phyloP scores from a whole-genome alignment of 2,329 filamentous ascomycete species.

The Colletotrichum liriopes region DNA sequence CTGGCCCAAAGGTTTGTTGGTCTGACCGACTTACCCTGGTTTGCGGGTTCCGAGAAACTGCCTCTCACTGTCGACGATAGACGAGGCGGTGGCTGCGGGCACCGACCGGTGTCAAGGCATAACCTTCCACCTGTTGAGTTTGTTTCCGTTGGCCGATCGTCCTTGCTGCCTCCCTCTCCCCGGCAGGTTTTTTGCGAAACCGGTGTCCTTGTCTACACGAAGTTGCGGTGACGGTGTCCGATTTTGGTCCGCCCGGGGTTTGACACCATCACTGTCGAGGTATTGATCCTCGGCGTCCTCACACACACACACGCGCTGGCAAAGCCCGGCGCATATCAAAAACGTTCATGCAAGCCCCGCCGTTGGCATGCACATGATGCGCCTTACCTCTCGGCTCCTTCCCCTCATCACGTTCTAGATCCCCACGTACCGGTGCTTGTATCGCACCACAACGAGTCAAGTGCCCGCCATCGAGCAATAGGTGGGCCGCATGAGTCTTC shows the following conservation, averaged over 20 bases:
- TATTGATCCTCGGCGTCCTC: slow-evolving; percentile 26
- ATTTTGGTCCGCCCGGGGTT: slow-evolving; percentile 29
- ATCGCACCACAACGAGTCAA: slow-evolving; percentile 38
- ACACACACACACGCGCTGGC: slow-evolving; percentile 17
- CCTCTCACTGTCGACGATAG: slow-evolving; percentile 6
- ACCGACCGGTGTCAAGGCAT: slow-evolving; percentile 1
- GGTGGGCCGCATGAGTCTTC: slow-evolving; percentile 22
- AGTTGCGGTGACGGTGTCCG: slow-evolving; percentile 30
- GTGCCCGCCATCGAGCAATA: slow-evolving; percentile 31
- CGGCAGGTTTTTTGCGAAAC: slow-evolving; percentile 5
- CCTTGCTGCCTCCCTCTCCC: slow-evolving; percentile 15
- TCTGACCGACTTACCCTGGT: not conserved
- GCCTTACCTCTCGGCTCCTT: slow-evolving; percentile 20
- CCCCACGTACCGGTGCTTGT: slow-evolving; percentile 22
- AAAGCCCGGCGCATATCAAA: slow-evolving; percentile 27
- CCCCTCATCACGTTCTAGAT: slow-evolving; percentile 32
- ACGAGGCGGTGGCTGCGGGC: slow-evolving; percentile 5
- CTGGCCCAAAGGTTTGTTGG: not conserved
- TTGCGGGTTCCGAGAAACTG: slow-evolving; percentile 9
- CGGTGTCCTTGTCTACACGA: not conserved
- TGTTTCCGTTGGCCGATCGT: not conserved
- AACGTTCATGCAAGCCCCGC: slow-evolving; percentile 41
- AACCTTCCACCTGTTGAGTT: not conserved
- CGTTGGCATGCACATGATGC: slow-evolving; percentile 39
- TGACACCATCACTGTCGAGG: slow-evolving; percentile 16